Conservation (phyloP, 179 eudicot species). For the Beta macrorhiza region DNA sequence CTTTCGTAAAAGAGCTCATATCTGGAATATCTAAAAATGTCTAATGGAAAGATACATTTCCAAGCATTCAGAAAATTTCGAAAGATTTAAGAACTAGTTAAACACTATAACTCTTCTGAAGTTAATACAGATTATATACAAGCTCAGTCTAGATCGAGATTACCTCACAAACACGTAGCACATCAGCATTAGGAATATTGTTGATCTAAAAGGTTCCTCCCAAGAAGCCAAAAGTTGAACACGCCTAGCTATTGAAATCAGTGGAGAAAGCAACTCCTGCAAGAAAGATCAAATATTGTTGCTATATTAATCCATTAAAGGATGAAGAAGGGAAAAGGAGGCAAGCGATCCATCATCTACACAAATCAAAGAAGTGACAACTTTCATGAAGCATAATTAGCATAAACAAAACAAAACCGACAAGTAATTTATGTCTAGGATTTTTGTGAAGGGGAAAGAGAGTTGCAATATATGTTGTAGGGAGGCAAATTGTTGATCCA, state of each 20-base stretch:
- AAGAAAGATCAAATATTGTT: constrained; percentile 2
- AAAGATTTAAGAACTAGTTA: neutral
- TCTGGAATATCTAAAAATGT: neutral
- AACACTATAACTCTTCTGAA: neutral
- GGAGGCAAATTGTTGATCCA: neutral
- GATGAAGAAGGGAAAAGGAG: neutral
- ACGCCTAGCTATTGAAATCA: constrained; percentile 36
- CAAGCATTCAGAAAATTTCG: neutral
- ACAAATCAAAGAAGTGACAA: neutral
- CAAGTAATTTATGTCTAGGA: too few species aligned
- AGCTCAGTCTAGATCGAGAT: neutral
- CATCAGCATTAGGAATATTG: constrained; percentile 49
- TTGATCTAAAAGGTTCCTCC: constrained; percentile 71
- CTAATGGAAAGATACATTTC: neutral
- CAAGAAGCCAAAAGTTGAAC: constrained; percentile 64
- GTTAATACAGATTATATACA: neutral
- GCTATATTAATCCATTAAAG: neutral
- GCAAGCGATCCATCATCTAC: neutral
- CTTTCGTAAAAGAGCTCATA: neutral
- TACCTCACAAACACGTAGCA: constrained; percentile 64
- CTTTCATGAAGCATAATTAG: neutral
- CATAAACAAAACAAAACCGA: too few species aligned
- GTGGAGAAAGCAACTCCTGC: constrained; percentile 77
- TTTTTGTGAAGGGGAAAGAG: too few species aligned
- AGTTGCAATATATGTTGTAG: neutral